phyloP scores from a whole-genome alignment of 176 grass and related monocot species.

The Bothriochloa decipiens region DNA sequence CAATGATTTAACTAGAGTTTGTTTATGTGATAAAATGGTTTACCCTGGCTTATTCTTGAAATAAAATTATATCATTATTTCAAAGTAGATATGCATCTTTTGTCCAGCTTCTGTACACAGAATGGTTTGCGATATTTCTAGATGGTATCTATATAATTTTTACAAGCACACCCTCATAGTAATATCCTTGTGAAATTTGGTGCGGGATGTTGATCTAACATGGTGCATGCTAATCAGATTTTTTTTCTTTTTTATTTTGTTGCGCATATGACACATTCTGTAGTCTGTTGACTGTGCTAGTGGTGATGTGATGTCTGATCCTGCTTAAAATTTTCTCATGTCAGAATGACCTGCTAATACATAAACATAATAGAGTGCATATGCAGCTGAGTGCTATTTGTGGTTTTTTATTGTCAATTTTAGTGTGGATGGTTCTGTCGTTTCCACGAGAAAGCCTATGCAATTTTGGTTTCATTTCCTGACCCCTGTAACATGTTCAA shows the following conservation, averaged over 20 bases:
- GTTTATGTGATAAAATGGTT: not conserved
- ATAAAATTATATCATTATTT: not conserved
- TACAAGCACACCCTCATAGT: not conserved
- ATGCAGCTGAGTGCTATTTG: not conserved
- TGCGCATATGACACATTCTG: not conserved
- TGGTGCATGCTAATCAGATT: not conserved
- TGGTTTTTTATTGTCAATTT: not conserved
- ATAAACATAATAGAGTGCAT: not conserved
- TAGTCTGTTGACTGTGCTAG: conserved; percentile 12
- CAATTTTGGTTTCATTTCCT: not conserved
- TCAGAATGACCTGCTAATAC: not conserved
- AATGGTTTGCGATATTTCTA: not conserved
- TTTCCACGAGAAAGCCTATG: not conserved
- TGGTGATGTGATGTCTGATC: not conserved
- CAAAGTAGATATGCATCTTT: not conserved
- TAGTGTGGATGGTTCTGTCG: not conserved
- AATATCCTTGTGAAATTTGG: not conserved
- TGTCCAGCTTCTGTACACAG: not conserved
- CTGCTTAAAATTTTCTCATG: not conserved
- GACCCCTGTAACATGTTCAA: not conserved
- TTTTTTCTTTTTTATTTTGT: conserved; percentile 14
- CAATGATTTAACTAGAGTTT: not conserved
- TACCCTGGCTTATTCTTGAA: not conserved
- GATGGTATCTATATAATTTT: conserved; percentile 3
- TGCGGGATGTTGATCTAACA: not conserved